phyloP scores from a whole-genome alignment of 352 stramenopile species.

The Thalassiosira delicatula region DNA sequence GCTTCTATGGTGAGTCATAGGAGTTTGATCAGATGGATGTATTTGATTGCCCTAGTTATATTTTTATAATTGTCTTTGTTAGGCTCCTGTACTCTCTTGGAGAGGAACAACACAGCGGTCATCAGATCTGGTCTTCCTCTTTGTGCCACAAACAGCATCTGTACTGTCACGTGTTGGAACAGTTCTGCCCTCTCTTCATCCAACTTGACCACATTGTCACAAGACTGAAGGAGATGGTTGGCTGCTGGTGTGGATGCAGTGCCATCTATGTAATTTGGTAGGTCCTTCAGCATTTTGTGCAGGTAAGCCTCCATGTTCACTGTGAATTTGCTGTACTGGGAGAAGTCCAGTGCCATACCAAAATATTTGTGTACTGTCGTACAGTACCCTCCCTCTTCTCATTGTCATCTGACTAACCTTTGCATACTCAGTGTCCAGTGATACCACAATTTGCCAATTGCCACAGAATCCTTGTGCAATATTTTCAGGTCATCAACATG shows the following conservation, averaged over 20 bases:
- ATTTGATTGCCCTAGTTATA: not conserved
- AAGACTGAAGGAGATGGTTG: not conserved
- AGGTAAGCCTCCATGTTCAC: not conserved
- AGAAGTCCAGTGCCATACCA: not conserved
- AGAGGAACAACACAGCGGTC: not conserved
- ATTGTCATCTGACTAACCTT: not conserved
- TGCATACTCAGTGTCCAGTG: not conserved
- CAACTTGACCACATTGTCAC: not conserved
- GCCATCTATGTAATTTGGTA: not conserved
- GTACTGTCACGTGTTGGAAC: not conserved
- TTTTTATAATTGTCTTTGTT: not conserved
- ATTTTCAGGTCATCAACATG: conserved; percentile 10
- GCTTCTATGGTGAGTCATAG: not conserved
- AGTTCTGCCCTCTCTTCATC: not conserved
- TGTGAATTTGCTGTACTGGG: not conserved
- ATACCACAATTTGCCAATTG: not conserved
- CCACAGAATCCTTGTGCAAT: not conserved
- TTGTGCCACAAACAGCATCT: not conserved
- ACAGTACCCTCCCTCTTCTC: not conserved
- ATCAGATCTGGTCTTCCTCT: not conserved
- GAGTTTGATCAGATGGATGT: not conserved
- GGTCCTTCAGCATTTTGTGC: not conserved
- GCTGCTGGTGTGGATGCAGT: not conserved
- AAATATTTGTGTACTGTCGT: not conserved
- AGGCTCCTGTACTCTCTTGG: not conserved